Conservation (phyloP, 1,284 basidiomycete genomes). For the Agaricales sp. region DNA sequence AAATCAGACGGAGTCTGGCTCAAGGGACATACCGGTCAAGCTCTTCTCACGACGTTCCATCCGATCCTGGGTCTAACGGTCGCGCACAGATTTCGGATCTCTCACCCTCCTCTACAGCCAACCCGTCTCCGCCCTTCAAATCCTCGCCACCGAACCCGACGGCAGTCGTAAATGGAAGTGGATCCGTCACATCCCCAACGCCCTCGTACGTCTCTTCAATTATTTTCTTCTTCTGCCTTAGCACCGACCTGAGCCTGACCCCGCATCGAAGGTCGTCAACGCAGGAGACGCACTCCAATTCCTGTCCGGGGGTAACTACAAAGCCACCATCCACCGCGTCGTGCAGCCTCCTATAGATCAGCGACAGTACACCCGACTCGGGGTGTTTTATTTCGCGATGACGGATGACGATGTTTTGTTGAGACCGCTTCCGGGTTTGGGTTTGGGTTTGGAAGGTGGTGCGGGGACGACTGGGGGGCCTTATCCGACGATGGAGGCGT, state of each 20-base stretch:
- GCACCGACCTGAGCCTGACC: neutral
- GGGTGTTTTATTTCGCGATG: constrained; percentile 33
- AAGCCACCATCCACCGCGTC: constrained; percentile 34
- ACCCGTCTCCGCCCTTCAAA: constrained; percentile 49
- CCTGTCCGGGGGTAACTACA: constrained; percentile 43
- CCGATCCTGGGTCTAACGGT: neutral
- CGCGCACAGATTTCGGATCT: constrained; percentile 27
- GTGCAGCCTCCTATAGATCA: constrained; percentile 33
- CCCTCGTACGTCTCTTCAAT: constrained; percentile 28
- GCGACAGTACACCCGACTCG: constrained; percentile 25
- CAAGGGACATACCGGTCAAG: constrained; percentile 34
- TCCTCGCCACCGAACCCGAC: constrained; percentile 37
- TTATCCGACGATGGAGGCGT: constrained; percentile 28
- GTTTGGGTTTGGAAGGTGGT: constrained; percentile 21
- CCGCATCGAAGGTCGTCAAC: constrained; percentile 32
- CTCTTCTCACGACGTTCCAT: neutral
- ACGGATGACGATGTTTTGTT: constrained; percentile 21
- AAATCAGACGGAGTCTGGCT: constrained; percentile 37
- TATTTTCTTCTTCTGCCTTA: neutral
- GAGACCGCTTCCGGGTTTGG: constrained; percentile 18
- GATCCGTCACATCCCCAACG: constrained; percentile 49
- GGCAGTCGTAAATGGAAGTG: constrained; percentile 48
- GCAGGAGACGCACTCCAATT: constrained; percentile 49
- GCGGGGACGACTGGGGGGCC: constrained; percentile 20
- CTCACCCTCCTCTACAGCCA: constrained; percentile 53